Percentiles rank a stretch among this genome's conserved stretches.
Conservation (phyloP, 78 protist species). For the Speleostelium caveatum region DNA sequence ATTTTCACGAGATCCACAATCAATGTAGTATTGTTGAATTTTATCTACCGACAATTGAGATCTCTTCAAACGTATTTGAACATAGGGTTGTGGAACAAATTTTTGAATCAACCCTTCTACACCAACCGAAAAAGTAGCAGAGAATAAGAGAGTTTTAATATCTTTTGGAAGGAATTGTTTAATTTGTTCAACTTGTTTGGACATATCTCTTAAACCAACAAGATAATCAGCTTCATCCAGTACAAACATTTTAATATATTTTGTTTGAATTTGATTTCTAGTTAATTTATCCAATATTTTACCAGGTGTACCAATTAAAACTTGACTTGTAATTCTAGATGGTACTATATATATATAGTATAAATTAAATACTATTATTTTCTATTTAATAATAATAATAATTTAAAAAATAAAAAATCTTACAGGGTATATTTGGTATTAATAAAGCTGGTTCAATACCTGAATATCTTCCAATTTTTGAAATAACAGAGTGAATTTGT, state of each 20-base stretch:
- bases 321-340: constrained; percentile 41
- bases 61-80: constrained; percentile 73
- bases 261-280: constrained; percentile 16
- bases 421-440: constrained; percentile 26
- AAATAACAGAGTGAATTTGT: constrained; percentile 57
- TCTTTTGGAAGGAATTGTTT: constrained; percentile 20
- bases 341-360: background rate
- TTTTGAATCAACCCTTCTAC: constrained; percentile 22
- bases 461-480: constrained; percentile 41
- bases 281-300: constrained; percentile 38
- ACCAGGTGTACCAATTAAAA: constrained; percentile 96
- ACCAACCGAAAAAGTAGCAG: constrained; percentile 87
- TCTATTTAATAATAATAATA: background rate
- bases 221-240: constrained; percentile 93
- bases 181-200: constrained; percentile 70
- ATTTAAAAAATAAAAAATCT: background rate
- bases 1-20: constrained; percentile 43
- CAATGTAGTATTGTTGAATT: constrained; percentile 90
- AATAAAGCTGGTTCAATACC: constrained; percentile 32
- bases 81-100: constrained; percentile 80
- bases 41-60: constrained; percentile 88
- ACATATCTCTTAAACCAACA: constrained; percentile 45
- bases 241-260: constrained; percentile 73
- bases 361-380: background rate
- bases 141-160: constrained; percentile 79